A percentile compares a stretch with the other conserved stretches of the same genome.
Conservation (phyloP, 352 stramenopile genomes). For the Pythium brachiatum region DNA sequence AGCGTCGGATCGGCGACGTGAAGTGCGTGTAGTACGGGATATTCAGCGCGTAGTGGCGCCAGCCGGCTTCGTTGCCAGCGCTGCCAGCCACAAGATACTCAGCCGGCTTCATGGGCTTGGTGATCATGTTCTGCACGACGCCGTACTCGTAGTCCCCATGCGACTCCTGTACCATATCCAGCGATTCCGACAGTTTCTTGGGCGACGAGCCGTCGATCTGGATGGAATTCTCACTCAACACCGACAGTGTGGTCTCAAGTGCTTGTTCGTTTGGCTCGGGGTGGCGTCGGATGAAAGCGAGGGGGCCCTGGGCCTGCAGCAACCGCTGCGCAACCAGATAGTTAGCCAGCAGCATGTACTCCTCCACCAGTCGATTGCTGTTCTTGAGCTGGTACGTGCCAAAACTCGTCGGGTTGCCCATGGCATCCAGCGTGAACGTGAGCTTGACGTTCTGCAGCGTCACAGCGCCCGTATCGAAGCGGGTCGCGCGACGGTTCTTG, state of each 20-base stretch:
- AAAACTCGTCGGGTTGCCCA: constrained; percentile 88
- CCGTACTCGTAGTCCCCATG: constrained; percentile 80
- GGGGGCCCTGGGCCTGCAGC: constrained; percentile 80
- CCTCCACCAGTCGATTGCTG: constrained; percentile 95
- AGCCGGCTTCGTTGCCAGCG: constrained; percentile 59
- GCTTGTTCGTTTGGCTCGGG: constrained; percentile 57
- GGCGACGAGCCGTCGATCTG: constrained; percentile 81
- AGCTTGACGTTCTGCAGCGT: constrained; percentile 93
- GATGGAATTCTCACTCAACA: constrained; percentile 56
- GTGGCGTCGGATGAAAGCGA: constrained; percentile 91
- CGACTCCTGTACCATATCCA: constrained; percentile 71
- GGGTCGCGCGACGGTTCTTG: constrained; percentile 65
- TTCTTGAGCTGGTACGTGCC: constrained; percentile 92
- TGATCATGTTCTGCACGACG: constrained; percentile 92
- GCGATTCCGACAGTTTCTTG: constrained; percentile 79
- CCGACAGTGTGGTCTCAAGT: constrained; percentile 43
- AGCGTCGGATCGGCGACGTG: constrained; percentile 96
- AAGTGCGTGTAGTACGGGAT: constrained; percentile 99
- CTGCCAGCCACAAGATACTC: constrained; percentile 91
- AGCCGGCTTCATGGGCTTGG: constrained; percentile 93
- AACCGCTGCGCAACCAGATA: constrained; percentile 96
- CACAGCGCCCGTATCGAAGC: constrained; percentile 92
- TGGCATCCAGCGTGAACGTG: constrained; percentile 91
- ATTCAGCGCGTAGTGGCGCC: constrained; percentile 96
- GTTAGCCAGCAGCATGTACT: constrained; percentile 99